A percentile compares a stretch with the other conserved stretches of the same genome.
phyloP scores from a whole-genome alignment of 164 flowering plant species.

The Piper longum region DNA sequence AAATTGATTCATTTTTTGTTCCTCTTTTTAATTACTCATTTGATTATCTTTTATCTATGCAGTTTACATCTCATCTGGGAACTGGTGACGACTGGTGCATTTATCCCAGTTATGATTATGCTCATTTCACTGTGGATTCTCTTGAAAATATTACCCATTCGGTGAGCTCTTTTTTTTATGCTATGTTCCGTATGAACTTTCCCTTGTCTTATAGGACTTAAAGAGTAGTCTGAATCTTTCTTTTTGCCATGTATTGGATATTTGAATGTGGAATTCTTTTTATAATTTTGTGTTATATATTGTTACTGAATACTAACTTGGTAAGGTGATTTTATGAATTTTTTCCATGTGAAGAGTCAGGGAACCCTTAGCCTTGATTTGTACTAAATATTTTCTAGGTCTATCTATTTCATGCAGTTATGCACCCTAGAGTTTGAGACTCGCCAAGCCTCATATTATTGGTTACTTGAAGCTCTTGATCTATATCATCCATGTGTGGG shows the following conservation, averaged over 20 bases:
- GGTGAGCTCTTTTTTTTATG: constrained; percentile 27
- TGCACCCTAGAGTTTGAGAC: constrained; percentile 98
- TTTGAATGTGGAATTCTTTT: no score
- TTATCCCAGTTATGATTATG: constrained; percentile 94
- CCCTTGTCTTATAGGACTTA: not conserved
- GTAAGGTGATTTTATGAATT: no score
- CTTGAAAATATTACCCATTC: constrained; percentile 95
- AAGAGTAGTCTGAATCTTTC: no score
- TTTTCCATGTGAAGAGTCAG: no score
- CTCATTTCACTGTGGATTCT: constrained; percentile 96
- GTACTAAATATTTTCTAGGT: not conserved
- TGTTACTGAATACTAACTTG: no score
- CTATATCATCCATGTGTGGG: constrained; percentile 97
- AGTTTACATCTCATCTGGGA: constrained; percentile 96
- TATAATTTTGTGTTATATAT: no score
- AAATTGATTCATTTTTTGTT: constrained; percentile 1
- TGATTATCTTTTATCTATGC: constrained; percentile 8
- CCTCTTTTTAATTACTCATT: not conserved
- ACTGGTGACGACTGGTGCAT: constrained; percentile 97
- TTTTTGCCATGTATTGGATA: no score
- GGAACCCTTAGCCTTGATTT: not conserved
- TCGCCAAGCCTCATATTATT: constrained; percentile 94
- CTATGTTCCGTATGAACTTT: not conserved
- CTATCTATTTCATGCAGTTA: constrained; percentile 33
- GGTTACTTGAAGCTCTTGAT: constrained; percentile 71